A percentile compares a stretch with the other conserved stretches of the same genome.
Evolutionary conservation across 2,329 filamentous ascomycete genomes (phyloP).

Genomic region (Pseudocercospora ulei): DNA sequence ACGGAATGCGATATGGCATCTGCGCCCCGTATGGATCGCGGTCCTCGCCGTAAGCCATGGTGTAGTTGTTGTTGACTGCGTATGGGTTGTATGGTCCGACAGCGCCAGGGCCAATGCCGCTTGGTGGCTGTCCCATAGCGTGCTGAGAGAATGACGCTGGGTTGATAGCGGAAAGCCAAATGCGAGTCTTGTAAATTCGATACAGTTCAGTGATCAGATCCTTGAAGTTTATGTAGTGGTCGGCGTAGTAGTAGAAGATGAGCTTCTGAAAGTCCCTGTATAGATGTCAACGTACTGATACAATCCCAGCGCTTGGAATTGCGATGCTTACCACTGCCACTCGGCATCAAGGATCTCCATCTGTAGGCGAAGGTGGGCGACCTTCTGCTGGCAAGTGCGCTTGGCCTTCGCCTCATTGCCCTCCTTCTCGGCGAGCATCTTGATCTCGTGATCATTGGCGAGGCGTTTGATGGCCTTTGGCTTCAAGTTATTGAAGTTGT

Average conservation of each 20-base stretch:
- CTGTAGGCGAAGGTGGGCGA: conserved; percentile 82
- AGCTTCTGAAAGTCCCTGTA: conserved; percentile 94
- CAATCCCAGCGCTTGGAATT: neutral
- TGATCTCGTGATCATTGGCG: conserved; percentile 82
- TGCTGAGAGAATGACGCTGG: conserved; percentile 66
- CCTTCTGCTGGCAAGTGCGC: conserved; percentile 91
- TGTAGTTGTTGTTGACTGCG: conserved; percentile 27
- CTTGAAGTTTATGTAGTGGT: conserved; percentile 98
- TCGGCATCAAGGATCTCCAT: conserved; percentile 99
- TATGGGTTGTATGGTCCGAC: conserved; percentile 24
- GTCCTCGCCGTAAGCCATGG: conserved; percentile 31
- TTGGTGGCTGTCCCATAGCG: conserved; percentile 32
- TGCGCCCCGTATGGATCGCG: conserved; percentile 32
- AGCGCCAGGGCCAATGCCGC: conserved; percentile 34
- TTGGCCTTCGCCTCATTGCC: conserved; percentile 97
- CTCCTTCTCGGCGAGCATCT: conserved; percentile 85
- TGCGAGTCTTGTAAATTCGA: conserved; percentile 98
- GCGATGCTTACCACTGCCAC: conserved; percentile 76
- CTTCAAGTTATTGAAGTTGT: conserved; percentile 56
- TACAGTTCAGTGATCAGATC: conserved; percentile 92
- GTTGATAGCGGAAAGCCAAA: conserved; percentile 99
- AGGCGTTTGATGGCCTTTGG: conserved; percentile 95
- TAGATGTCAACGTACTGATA: conserved; percentile 9
- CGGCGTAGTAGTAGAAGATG: conserved; percentile 97
- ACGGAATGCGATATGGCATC: conserved; percentile 30